Percentiles rank a stretch among this genome's conserved stretches.
Evolutionary conservation across 345 rosid genomes (phyloP).

Genomic region (Salix suchowensis): DNA sequence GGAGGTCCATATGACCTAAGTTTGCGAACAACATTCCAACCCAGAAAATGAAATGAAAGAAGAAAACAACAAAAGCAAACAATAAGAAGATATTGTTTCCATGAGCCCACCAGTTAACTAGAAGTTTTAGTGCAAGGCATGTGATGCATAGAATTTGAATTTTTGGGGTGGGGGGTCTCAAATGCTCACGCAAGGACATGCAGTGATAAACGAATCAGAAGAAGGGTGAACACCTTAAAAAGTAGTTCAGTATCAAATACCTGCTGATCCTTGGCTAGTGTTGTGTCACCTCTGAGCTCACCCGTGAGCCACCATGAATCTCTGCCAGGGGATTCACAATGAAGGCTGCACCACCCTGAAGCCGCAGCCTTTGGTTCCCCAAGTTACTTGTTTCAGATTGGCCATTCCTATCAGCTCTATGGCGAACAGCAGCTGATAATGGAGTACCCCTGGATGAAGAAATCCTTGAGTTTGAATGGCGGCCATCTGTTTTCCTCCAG

Average conservation of each 20-base stretch:
- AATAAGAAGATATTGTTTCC: not conserved
- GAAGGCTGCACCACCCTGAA: constrained; percentile 48
- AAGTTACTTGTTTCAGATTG: constrained; percentile 29
- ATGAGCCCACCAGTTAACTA: not conserved
- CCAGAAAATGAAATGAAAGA: not conserved
- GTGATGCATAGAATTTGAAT: not conserved
- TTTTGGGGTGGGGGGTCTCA: not conserved
- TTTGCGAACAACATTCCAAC: not conserved
- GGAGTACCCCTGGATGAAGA: constrained; percentile 31
- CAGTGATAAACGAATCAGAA: not conserved
- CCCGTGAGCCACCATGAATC: constrained; percentile 39
- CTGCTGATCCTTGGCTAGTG: constrained; percentile 19
- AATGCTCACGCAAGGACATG: not conserved
- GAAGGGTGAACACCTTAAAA: not conserved
- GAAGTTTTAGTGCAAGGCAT: not conserved
- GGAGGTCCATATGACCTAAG: not conserved
- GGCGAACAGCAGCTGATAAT: constrained; percentile 20
- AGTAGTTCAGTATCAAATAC: constrained; percentile 10
- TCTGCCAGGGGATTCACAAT: constrained; percentile 89
- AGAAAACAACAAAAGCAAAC: not conserved
- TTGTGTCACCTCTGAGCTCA: constrained; percentile 21
- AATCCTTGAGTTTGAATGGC: constrained; percentile 39
- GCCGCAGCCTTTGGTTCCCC: constrained; percentile 48
- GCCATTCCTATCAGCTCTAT: constrained; percentile 31
- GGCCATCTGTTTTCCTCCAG: constrained; percentile 62